Percentiles rank a stretch among this genome's conserved stretches.
phyloP scores from a whole-genome alignment of 768 basidiomycete genomes.

The Termitomyces sp. region DNA sequence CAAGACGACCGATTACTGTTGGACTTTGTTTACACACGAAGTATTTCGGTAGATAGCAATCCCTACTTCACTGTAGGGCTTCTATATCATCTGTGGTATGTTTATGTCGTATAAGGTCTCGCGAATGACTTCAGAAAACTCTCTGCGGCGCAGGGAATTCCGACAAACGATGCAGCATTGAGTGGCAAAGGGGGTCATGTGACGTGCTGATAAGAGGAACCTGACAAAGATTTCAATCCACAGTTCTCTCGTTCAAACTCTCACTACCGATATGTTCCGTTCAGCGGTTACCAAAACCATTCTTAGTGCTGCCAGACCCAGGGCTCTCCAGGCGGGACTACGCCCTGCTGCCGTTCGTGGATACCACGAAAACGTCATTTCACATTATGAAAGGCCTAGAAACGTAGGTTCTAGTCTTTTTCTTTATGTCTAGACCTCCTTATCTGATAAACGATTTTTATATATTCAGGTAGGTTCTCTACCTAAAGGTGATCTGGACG shows the following conservation, averaged over 20 bases:
- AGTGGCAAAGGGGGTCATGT: neutral
- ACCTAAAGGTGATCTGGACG: conserved; percentile 84
- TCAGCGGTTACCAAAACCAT: conserved; percentile 49
- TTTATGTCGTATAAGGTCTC: neutral
- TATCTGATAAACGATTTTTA: conserved; percentile 53
- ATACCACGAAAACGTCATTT: conserved; percentile 96
- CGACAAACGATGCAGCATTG: neutral
- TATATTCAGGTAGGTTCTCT: conserved; percentile 83
- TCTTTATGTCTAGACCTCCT: conserved; percentile 25
- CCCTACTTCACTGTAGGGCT: neutral
- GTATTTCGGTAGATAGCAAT: neutral
- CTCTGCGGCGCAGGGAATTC: neutral
- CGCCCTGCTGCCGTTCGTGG: conserved; percentile 56
- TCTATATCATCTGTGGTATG: neutral
- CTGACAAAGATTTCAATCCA: conserved; percentile 16
- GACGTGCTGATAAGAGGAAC: neutral
- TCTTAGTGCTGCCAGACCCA: conserved; percentile 40
- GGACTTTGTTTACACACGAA: neutral
- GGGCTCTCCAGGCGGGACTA: conserved; percentile 29
- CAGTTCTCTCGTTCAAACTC: conserved; percentile 11
- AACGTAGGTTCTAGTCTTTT: conserved; percentile 64
- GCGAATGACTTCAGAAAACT: neutral
- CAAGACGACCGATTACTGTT: neutral
- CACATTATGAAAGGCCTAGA: conserved; percentile 95
- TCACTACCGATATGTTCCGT: conserved; percentile 62